Evolutionary conservation across 1,139 yeast genomes (phyloP).

Genomic region (Magnusiomyces clavatus): DNA sequence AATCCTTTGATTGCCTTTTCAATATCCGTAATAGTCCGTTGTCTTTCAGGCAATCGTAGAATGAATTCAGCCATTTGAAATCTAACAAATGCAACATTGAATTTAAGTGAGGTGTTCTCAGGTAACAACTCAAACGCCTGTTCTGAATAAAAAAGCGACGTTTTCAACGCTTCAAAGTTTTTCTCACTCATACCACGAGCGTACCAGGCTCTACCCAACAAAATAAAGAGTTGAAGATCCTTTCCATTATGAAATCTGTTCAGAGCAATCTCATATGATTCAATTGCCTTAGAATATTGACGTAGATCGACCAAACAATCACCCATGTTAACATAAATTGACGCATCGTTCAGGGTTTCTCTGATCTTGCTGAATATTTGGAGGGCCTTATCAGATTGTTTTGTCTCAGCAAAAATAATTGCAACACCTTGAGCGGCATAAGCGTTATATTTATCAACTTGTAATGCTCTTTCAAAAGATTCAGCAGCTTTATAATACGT

Average conservation of each 20-base stretch:
- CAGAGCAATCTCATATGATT: conserved; percentile 76
- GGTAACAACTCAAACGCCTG: conserved; percentile 44
- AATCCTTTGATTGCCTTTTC: conserved; percentile 51
- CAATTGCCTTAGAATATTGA: conserved; percentile 81
- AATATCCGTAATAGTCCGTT: conserved; percentile 57
- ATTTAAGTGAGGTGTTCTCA: conserved; percentile 45
- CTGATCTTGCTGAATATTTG: conserved; percentile 84
- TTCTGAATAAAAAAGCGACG: conserved; percentile 55
- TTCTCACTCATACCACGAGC: conserved; percentile 69
- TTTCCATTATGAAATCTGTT: conserved; percentile 55
- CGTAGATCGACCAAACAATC: conserved; percentile 79
- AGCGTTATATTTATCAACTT: conserved; percentile 76
- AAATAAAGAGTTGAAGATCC: conserved; percentile 57
- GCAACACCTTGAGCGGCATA: conserved; percentile 99
- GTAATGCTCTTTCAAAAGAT: conserved; percentile 78
- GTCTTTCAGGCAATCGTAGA: conserved; percentile 52
- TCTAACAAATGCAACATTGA: conserved; percentile 77
- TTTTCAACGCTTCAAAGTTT: conserved; percentile 49
- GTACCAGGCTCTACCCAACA: conserved; percentile 87
- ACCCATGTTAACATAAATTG: conserved; percentile 79
- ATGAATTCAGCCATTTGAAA: conserved; percentile 83
- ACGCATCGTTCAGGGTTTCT: conserved; percentile 79
- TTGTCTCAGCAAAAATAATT: conserved; percentile 82
- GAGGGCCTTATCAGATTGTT: conserved; percentile 66
- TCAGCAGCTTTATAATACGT: conserved; percentile 86